These are phyloP conservation scores for Solanum hybrid DNA, from an alignment of 305 asterid genomes.

Conservation along the genomic window DNA sequence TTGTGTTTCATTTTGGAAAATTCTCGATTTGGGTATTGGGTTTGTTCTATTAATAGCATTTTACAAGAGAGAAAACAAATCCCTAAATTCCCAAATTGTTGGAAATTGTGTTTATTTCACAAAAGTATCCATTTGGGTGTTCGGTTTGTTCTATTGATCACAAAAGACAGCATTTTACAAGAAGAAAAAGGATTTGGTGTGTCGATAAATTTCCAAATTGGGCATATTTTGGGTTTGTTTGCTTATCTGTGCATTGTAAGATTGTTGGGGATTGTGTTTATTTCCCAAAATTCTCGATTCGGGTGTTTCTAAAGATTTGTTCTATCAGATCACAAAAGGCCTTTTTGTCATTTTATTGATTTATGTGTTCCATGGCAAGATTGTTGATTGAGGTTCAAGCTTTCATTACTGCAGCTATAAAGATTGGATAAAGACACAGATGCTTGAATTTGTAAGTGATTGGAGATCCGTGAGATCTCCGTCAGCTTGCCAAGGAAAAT, in stretches of 20 bases:
- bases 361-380: not conserved
- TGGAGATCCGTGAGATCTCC: conserved; percentile 3
- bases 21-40: not conserved
- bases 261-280: not conserved
- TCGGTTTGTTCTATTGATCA: not conserved
- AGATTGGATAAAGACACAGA: conserved; percentile 1
- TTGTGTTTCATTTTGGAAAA: not conserved
- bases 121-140: not conserved
- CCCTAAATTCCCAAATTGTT: not conserved
- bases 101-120: not conserved
- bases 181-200: not conserved
- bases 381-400: not conserved
- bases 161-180: not conserved
- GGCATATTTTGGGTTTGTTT: not conserved
- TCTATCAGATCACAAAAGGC: not conserved
- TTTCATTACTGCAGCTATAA: not conserved
- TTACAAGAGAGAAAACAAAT: not conserved
- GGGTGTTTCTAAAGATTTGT: not conserved
- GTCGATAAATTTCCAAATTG: not conserved
- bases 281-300: not conserved
- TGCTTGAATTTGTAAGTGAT: not conserved
- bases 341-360: not conserved
- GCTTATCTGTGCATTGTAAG: not conserved
- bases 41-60: not conserved
- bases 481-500: conserved; percentile 12